Percentiles rank a stretch among this genome's conserved stretches.
Conservation (phyloP, 140 eudicot genomes). For the Bidens hawaiensis region DNA sequence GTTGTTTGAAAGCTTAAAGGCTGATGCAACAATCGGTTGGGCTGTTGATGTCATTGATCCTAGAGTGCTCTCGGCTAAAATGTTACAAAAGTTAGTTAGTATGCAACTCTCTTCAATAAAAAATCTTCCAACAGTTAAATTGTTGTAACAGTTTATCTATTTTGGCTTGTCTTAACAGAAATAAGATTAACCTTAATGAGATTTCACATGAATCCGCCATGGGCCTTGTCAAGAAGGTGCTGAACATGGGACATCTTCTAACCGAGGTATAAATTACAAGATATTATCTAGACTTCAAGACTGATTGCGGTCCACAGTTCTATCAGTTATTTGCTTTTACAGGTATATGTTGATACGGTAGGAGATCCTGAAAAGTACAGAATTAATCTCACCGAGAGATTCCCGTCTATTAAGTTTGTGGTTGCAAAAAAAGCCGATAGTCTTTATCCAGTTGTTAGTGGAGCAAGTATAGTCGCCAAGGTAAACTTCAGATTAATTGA, state of each 20-base stretch:
- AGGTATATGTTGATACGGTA: slow-evolving; percentile 96
- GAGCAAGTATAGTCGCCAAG: slow-evolving; percentile 99
- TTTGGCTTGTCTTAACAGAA: slow-evolving; percentile 44
- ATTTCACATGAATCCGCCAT: slow-evolving; percentile 94
- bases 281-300: not conserved
- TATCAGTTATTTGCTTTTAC: slow-evolving; percentile 7
- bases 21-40: slow-evolving; percentile 84
- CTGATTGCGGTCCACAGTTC: not conserved
- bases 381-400: slow-evolving; percentile 66
- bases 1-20: slow-evolving; percentile 71
- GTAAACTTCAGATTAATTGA: slow-evolving; percentile 31
- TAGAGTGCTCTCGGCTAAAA: slow-evolving; percentile 89
- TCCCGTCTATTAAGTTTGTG: slow-evolving; percentile 79
- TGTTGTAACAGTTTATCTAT: not conserved
- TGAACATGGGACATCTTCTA: slow-evolving; percentile 72
- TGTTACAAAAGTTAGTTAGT: slow-evolving; percentile 86
- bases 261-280: slow-evolving; percentile 57
- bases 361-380: slow-evolving; percentile 92
- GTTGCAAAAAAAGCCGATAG: slow-evolving; percentile 99
- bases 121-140: not conserved
- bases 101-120: not conserved
- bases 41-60: slow-evolving; percentile 97
- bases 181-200: slow-evolving; percentile 83
- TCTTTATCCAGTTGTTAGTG: slow-evolving; percentile 97
- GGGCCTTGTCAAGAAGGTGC: slow-evolving; percentile 74